phyloP scores from a whole-genome alignment of 2,329 filamentous ascomycete species.

The Fusarium domesticum region DNA sequence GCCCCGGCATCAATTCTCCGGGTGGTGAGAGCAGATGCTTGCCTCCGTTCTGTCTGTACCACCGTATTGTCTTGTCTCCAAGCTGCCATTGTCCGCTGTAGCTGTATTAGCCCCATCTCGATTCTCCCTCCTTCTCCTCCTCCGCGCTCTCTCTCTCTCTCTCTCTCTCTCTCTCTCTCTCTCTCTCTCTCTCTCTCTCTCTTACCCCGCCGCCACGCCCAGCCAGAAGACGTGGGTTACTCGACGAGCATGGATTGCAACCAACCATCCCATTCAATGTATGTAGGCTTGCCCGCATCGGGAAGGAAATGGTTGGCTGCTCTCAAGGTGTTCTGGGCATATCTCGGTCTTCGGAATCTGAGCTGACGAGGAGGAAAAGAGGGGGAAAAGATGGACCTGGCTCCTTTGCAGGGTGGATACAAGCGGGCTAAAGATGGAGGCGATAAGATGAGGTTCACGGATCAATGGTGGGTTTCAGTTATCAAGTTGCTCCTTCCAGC shows the following conservation, averaged over 20 bases:
- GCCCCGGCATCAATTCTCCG: too few relatives aligned
- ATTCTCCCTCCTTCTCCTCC: too few relatives aligned
- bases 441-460: slow-evolving; percentile 7
- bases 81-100: too few relatives aligned
- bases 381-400: too few relatives aligned
- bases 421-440: slow-evolving; percentile 4
- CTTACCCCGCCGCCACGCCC: slow-evolving; percentile 5
- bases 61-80: too few relatives aligned
- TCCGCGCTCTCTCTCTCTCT: too few relatives aligned
- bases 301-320: slow-evolving; percentile 11
- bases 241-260: not conserved
- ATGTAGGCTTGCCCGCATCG: slow-evolving; percentile 18
- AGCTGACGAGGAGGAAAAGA: not conserved
- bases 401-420: not conserved
- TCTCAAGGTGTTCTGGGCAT: slow-evolving; percentile 22
- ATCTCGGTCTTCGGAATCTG: slow-evolving; percentile 32
- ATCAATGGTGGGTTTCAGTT: too few relatives aligned
- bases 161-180: not conserved
- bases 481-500: too few relatives aligned
- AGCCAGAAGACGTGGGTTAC: slow-evolving; percentile 13
- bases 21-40: too few relatives aligned
- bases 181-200: not conserved
- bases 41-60: too few relatives aligned
- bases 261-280: not conserved
- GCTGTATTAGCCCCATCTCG: too few relatives aligned